Evolutionary conservation across 2,329 filamentous ascomycete genomes (phyloP), one percentile per base, ranked within the genome.

Genomic region (Zymoseptoria brevis): DNA sequence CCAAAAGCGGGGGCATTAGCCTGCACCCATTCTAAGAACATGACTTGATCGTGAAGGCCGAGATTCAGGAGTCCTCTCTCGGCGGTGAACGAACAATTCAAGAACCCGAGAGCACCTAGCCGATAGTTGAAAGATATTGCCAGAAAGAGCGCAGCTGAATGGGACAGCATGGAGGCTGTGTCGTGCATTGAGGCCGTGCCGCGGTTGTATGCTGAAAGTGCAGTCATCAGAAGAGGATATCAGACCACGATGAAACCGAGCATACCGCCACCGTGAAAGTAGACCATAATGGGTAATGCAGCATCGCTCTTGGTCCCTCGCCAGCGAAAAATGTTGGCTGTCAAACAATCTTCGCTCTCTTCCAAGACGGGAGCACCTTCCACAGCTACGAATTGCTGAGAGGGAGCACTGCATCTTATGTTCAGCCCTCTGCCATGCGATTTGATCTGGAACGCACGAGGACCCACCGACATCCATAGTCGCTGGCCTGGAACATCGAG

Each of bases 21-120:
- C 35, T 79, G 72, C 0, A 80, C 75, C 81, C 81, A 83, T 65
- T 81, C 73, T 8, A 81, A 68, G 0, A 80, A 80, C 11, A 78
- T 68, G 1, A 76, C 69, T 62, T 82, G 80, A 60, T 83, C 81
- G 66, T 75, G 64, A 3, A 78, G 53, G 8, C 75, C 75, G 0
- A 74, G 74, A 60, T 77, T 77, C 16, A 71, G 67, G 50, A 72
- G 70, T 3, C 69, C 59, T 45, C 60, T 64, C 72, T 65, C 75
- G 57, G 50, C 76, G 3, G 77, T 69, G 58, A 77, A 74, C 30
- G 72, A 74, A 0, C 68, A 68, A 35, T 74, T 70, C 5, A 77
- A 55, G 60, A 79, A 79, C 0, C 76, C 77, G 64, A 79, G 78
- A 0, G 76, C 76, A 22, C 75, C 77, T 8, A 79, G 69, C 11